Evolutionary conservation across 2,329 filamentous ascomycete species (phyloP), one percentile per base, ranked within the genome.

Genomic region (Cladorrhinum sp.): DNA sequence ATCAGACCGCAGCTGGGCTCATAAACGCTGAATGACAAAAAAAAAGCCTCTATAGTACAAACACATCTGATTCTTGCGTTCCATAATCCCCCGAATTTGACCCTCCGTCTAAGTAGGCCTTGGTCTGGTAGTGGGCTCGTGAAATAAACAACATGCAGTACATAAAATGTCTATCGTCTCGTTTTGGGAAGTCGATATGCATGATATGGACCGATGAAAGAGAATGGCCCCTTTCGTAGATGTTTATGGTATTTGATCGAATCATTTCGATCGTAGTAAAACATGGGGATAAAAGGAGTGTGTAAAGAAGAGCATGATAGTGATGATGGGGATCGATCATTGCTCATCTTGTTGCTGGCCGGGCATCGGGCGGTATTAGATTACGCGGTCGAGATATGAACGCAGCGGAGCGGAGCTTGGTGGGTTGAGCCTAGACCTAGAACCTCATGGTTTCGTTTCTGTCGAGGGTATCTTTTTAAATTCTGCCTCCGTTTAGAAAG

Each of bases 401-500:
- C 52, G 49, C 23, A 57, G 53, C 49, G 50, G 65, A 65, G 65
- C 59, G 64, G 64, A 61, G 62, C 48, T 23, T 41, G 50, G 51
- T 24, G 51, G 52, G 25, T 25, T 38, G 36, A 41, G 52, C n/a
- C 36, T 53, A 56, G 41, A 58, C 38, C 23, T 29, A 32, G 32
- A 57, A 8, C 49, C 38, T 62, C 41, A 32, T 57, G 50, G 41
- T 57, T 57, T 60, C 48, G 25, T 60, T 24, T 41, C 36, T 55
- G 38, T 41, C 52, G 29, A 38, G 22, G 22, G 12, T 16, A 22
- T 50, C 3, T 50, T 16, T 50, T 50, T 38, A 56, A n/a, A n/a
- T n/a, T 41, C 27, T 55, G 18, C 41, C 41, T 18, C 58, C 45
- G 50, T 64, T 81, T 88, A 89, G 74, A 89, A 89, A 67, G 86